Evolutionary conservation across 2,329 filamentous ascomycete genomes (phyloP).

Genomic region (Aspergillus sp.): DNA sequence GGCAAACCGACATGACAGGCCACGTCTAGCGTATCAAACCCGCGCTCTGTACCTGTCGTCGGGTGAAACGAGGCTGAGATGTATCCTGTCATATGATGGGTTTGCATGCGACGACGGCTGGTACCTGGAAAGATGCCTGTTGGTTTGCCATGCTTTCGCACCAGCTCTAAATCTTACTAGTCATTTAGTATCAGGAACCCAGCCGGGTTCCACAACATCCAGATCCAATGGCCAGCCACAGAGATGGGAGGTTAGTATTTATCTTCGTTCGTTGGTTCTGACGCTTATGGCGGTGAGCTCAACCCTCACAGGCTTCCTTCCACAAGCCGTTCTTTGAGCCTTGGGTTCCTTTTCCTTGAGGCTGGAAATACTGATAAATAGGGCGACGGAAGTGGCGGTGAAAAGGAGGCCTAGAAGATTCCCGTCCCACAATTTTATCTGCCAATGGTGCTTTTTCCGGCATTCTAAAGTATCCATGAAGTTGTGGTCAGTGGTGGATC

Average conservation of each 20-base stretch:
- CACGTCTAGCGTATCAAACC: background rate
- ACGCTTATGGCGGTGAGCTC: background rate
- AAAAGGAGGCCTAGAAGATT: slow-evolving; percentile 1
- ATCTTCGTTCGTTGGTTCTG: background rate
- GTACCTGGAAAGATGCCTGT: slow-evolving; percentile 3
- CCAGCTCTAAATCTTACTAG: background rate
- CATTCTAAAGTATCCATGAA: background rate
- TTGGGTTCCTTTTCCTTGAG: background rate
- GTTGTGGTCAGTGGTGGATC: slow-evolving; percentile 4
- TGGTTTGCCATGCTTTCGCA: background rate
- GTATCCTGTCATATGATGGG: background rate
- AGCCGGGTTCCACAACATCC: background rate
- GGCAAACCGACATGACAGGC: slow-evolving; percentile 9
- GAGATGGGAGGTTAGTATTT: background rate
- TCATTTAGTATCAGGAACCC: background rate
- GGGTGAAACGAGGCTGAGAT: background rate
- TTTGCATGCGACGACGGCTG: background rate
- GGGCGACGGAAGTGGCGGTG: slow-evolving; percentile 9
- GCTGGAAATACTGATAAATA: background rate
- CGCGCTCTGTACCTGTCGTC: background rate
- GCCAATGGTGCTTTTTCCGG: background rate
- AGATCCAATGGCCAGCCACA: background rate
- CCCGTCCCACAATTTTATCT: background rate
- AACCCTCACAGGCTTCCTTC: background rate
- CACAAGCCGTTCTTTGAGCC: background rate